Base-by-base conservation (phyloP, 202 grass and related monocot species). In the Schoenoplectus tabernaemontani region DNA sequence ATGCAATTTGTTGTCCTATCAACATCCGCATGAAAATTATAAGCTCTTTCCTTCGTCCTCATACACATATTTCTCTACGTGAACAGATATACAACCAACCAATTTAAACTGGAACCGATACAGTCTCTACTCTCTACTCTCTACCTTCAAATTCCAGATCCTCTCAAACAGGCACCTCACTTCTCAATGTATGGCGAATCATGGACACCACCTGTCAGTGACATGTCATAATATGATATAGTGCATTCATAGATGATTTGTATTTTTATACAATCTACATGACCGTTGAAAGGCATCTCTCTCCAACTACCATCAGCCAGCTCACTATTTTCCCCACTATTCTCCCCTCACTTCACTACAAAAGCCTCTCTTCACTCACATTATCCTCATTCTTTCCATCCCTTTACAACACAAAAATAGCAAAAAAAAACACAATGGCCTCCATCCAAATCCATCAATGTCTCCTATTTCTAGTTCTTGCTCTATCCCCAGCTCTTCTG, bases 71-170 rank as follows among this genome's bases (percentile, higher is more conserved):
- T 75, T 7, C 70, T 75, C 70, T 53, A 74, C 44, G 46, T 54
- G 46, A 75, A 75, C 69, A 74, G 69, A 74, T 53, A 53, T 26
- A n/a, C 15, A 74, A 74, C 69, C 68, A 53, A 74, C 46, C 26
- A 74, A 74, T 74, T 74, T 10, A 74, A 51, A 48, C 67, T 16
- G 67, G 41, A 26, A 17, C 3, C 47, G 13, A 13, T 51, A 15
- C 47, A 38, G 37, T 38, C 3, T 38, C 4, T 4, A 51, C 47
- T 56, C 4, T 50, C 30, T 10, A 36, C 12, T 75, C 28, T 54
- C 46, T 53, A 53, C 24, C 30, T 74, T 10, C 28, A 34, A 51
- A 13, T 54, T 53, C 16, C 12, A 1, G 70, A 54, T 74, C 70
- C 47, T 74, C 70, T 75, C 28, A 36, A 75, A 75, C 15, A 34